These are phyloP conservation scores for Eucalyptus albens DNA, from an alignment of 345 rosid genomes.

Conservation along the genomic window DNA sequence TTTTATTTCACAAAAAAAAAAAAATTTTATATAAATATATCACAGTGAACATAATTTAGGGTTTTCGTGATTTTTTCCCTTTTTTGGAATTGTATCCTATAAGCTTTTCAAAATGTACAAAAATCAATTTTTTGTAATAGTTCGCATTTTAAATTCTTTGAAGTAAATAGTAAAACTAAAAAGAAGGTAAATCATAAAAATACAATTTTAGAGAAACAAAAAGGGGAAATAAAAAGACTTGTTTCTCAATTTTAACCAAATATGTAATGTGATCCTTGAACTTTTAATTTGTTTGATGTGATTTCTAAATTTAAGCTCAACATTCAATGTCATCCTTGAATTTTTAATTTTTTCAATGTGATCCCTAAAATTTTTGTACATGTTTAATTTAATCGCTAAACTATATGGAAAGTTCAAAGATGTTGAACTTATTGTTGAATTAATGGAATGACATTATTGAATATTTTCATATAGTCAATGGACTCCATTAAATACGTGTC, in stretches of 20 bases:
- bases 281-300: too few species aligned
- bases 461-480: neutral
- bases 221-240: neutral
- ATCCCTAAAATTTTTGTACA: rapidly evolving
- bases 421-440: neutral
- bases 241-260: neutral
- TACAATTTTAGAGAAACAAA: neutral
- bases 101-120: neutral
- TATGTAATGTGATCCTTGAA: too few species aligned
- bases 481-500: too few species aligned
- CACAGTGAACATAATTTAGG: too few species aligned
- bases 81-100: neutral
- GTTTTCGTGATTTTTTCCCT: too few species aligned
- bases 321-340: rapidly evolving
- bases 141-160: neutral
- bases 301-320: too few species aligned
- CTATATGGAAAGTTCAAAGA: too few species aligned
- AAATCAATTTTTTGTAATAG: neutral
- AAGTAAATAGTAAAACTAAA: neutral
- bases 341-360: too few species aligned
- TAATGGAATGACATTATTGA: neutral
- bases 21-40: too few species aligned
- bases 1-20: too few species aligned
- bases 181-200: neutral
- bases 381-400: too few species aligned